These are phyloP conservation scores for Dendryphion nanum DNA, from an alignment of 2,329 filamentous ascomycete species.

Conservation along the genomic window DNA sequence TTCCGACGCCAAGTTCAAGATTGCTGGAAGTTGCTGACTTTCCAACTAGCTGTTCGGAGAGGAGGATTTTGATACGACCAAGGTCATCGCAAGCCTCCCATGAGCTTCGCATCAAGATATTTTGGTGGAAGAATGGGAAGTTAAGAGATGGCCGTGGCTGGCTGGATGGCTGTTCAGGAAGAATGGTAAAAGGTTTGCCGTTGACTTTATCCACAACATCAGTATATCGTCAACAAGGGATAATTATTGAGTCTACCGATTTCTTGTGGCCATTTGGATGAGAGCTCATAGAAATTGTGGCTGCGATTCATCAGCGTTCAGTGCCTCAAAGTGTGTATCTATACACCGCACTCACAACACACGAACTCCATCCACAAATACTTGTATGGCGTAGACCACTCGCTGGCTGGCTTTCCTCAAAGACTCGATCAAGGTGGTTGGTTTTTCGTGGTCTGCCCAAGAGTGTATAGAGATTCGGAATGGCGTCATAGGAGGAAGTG, in stretches of 20 bases:
- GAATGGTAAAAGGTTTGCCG: constrained; percentile 20
- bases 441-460: constrained; percentile 25
- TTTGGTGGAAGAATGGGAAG: constrained; percentile 71
- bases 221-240: too few relatives aligned
- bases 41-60: constrained; percentile 67
- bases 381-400: constrained; percentile 26
- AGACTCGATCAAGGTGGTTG: constrained; percentile 26
- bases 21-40: constrained; percentile 17
- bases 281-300: constrained; percentile 24
- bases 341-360: constrained; percentile 35
- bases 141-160: constrained; percentile 53
- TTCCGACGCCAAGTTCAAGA: constrained; percentile 59
- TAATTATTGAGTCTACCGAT: constrained; percentile 23
- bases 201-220: constrained; percentile 19
- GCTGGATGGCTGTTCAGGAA: constrained; percentile 52
- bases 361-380: constrained; percentile 26
- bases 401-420: constrained; percentile 21
- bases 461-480: constrained; percentile 38
- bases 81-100: constrained; percentile 71
- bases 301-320: constrained; percentile 20
- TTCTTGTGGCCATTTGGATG: constrained; percentile 30
- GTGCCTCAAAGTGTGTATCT: too few relatives aligned
- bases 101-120: constrained; percentile 65
- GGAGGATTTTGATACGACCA: constrained; percentile 72
- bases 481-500: constrained; percentile 21